These are phyloP conservation scores for Rhizodiscina lignyota DNA, from an alignment of 495 filamentous ascomycete species.

Conservation along the genomic window DNA sequence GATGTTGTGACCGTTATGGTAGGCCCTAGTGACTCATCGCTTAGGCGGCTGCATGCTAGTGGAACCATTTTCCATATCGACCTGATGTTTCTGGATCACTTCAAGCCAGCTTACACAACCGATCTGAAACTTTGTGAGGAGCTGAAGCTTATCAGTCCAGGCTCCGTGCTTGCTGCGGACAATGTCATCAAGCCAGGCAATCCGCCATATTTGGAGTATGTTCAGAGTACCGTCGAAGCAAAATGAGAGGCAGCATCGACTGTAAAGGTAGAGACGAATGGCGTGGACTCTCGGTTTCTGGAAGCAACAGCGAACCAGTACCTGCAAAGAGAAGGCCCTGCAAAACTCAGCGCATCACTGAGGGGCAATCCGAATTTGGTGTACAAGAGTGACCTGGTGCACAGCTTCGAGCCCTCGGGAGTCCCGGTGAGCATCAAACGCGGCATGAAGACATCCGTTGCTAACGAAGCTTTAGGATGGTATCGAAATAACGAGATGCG, in stretches of 20 bases:
- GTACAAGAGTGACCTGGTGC: conserved; percentile 46
- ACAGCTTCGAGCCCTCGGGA: conserved; percentile 53
- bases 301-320: conserved; percentile 23
- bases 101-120: conserved; percentile 50
- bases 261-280: conserved; percentile 10
- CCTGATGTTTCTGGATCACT: conserved; percentile 59
- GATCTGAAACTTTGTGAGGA: conserved; percentile 62
- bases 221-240: conserved; percentile 34
- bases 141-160: conserved; percentile 39
- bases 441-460: conserved; percentile 1
- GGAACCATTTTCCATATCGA: conserved; percentile 42
- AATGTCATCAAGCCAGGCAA: conserved; percentile 63
- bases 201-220: conserved; percentile 55
- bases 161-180: conserved; percentile 51
- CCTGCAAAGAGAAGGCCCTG: conserved; percentile 20
- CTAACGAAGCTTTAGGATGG: conserved; percentile 38
- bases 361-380: conserved; percentile 53
- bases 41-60: conserved; percentile 34
- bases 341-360: conserved; percentile 26
- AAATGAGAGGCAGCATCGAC: conserved; percentile 23
- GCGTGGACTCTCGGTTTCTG: conserved; percentile 13
- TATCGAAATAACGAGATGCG: conserved; percentile 52
- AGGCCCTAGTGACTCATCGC: conserved; percentile 42
- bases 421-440: conserved; percentile 27
- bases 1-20: conserved; percentile 51